phyloP scores from a whole-genome alignment of 805 yeast species.

The Sugiyamaella americana region DNA sequence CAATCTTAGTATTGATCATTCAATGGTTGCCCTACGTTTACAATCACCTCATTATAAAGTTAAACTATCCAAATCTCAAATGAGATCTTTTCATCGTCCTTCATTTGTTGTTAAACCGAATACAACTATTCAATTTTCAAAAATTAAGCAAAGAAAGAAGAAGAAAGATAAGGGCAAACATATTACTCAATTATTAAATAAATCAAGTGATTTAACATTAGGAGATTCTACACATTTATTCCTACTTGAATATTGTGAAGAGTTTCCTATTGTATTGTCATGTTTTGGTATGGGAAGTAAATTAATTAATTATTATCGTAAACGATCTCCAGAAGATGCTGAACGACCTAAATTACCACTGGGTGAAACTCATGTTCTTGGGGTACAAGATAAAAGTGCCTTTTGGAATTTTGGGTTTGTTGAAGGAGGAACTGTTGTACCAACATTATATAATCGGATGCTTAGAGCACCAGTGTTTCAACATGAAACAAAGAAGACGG shows the following conservation, averaged over 20 bases:
- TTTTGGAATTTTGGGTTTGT: slow-evolving; percentile 99
- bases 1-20: slow-evolving; percentile 83
- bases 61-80: slow-evolving; percentile 54
- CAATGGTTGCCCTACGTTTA: slow-evolving; percentile 76
- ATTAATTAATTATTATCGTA: slow-evolving; percentile 86
- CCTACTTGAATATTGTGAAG: slow-evolving; percentile 85
- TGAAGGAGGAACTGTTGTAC: slow-evolving; percentile 88
- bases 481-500: slow-evolving; percentile 74
- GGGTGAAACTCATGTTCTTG: slow-evolving; percentile 93
- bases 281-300: slow-evolving; percentile 96
- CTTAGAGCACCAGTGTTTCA: slow-evolving; percentile 86
- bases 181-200: slow-evolving; percentile 62
- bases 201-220: slow-evolving; percentile 67
- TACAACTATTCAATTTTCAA: slow-evolving; percentile 66
- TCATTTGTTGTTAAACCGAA: slow-evolving; percentile 72
- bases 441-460: slow-evolving; percentile 88
- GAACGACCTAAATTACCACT: slow-evolving; percentile 80
- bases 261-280: slow-evolving; percentile 72
- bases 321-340: slow-evolving; percentile 70
- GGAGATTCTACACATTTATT: slow-evolving; percentile 79
- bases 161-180: slow-evolving; percentile 87
- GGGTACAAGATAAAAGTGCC: slow-evolving; percentile 94
- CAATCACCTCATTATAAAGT: slow-evolving; percentile 92
- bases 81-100: slow-evolving; percentile 77
- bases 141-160: slow-evolving; percentile 69